phyloP scores from a whole-genome alignment of 257 asterid species.

The Datura wrightii region DNA sequence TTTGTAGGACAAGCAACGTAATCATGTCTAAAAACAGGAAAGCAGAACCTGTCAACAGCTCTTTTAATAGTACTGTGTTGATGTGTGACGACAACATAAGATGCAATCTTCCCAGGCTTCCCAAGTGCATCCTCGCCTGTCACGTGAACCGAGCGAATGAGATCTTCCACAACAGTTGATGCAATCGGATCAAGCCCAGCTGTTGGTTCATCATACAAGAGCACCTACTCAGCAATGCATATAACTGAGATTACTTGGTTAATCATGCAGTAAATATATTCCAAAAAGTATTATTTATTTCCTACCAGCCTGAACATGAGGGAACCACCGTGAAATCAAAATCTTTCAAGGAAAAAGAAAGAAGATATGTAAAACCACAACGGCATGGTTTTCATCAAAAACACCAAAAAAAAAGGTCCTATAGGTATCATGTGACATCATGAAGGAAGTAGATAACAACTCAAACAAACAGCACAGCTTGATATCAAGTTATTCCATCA shows the following conservation, averaged over 20 bases:
- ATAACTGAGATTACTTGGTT: slow-evolving; percentile 22
- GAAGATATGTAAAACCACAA: not conserved
- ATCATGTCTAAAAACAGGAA: slow-evolving; percentile 20
- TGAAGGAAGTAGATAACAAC: not conserved
- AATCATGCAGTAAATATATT: slow-evolving; percentile 16
- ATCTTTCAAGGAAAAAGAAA: not conserved
- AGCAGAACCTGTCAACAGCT: slow-evolving; percentile 91
- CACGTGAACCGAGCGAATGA: slow-evolving; percentile 93
- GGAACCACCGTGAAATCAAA: not conserved
- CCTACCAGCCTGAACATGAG: not conserved
- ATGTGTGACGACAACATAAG: slow-evolving; percentile 94
- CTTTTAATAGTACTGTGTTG: slow-evolving; percentile 96
- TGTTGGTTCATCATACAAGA: slow-evolving; percentile 95
- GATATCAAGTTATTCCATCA: not conserved
- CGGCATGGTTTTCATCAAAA: not conserved
- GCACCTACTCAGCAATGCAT: slow-evolving; percentile 65
- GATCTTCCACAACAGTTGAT: slow-evolving; percentile 97
- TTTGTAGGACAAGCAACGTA: not conserved
- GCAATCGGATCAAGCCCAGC: slow-evolving; percentile 99
- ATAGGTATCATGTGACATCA: not conserved
- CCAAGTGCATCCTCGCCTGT: slow-evolving; percentile 86
- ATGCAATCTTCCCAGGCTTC: slow-evolving; percentile 91
- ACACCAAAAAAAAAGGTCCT: not conserved
- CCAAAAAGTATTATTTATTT: not conserved
- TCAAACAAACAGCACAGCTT: not conserved